Percentiles rank a stretch among this genome's conserved stretches.
These are phyloP conservation scores for Trametes elegans DNA, from an alignment of 768 basidiomycete species.

Conservation along the genomic window DNA sequence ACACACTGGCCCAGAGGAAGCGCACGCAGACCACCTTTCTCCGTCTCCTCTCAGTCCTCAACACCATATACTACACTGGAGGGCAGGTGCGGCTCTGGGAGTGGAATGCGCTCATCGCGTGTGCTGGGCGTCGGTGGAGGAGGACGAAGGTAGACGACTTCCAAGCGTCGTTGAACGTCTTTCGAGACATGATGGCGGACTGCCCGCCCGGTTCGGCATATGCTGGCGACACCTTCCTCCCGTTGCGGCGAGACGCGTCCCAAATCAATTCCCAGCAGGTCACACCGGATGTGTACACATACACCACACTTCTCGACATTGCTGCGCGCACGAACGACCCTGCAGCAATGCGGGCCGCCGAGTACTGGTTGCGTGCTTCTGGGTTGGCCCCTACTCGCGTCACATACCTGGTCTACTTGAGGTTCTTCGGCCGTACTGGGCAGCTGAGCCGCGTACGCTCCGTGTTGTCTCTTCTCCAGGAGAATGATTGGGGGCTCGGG, in stretches of 20 bases:
- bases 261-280: constrained; percentile 15
- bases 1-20: constrained; percentile 36
- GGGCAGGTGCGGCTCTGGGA: constrained; percentile 59
- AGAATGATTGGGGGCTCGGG: constrained; percentile 50
- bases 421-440: constrained; percentile 47
- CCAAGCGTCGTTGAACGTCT: constrained; percentile 56
- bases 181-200: constrained; percentile 54
- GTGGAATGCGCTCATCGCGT: constrained; percentile 75
- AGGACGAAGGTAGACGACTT: constrained; percentile 57
- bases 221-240: background rate
- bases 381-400: constrained; percentile 56
- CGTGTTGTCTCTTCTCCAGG: constrained; percentile 50
- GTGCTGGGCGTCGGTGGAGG: constrained; percentile 64
- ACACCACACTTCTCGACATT: constrained; percentile 63
- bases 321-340: constrained; percentile 52
- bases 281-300: constrained; percentile 65
- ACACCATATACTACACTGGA: constrained; percentile 52
- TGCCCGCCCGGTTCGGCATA: constrained; percentile 40
- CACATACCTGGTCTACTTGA: constrained; percentile 59
- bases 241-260: background rate
- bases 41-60: constrained; percentile 66
- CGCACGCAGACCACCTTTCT: constrained; percentile 61
- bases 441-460: constrained; percentile 55
- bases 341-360: constrained; percentile 48
- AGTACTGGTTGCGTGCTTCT: constrained; percentile 51